Evolutionary conservation across 2,329 filamentous ascomycete genomes (phyloP), one percentile per base, ranked within the genome.

Genomic region (Apiospora phragmitis): DNA sequence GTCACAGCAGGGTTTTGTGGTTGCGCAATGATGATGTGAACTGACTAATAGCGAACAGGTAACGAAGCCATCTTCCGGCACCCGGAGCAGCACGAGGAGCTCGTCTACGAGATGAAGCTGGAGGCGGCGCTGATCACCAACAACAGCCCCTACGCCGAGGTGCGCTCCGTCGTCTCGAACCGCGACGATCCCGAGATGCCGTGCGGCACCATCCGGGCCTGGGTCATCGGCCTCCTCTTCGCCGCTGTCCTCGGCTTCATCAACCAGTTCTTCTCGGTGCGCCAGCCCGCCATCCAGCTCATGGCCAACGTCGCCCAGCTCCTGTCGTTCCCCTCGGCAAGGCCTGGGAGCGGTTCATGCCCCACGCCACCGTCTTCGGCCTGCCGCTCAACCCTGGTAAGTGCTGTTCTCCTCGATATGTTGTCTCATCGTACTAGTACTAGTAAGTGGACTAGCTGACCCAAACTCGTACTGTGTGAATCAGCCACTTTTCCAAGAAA

Each of bases 211-310:
- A 83, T 89, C 67, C 85, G 87, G 14, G 85, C 84, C 69, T 89
- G 87, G 86, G 75, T 79, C 24, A 86, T 89, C 42, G 87, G 87
- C 21, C 76, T 87, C n/a, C 73, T 83, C 55, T 89, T 89, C 71
- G 83, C 85, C 11, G 79, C 83, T 41, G 72, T 86, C 35, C 80
- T 88, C 43, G 83, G 85, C 62, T 86, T 86, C 69, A 81, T 86
- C 75, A 89, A 90, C 75, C 86, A 88, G 80, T 83, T 90, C 68
- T 89, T 90, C 77, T 86, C 85, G 68, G 85, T 90, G 71, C 86
- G 88, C 12, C 84, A 86, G 72, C 88, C 88, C 0, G 80, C 83
- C 59, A 89, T 90, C 73, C 82, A 79, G 21, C 85, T 90, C 75
- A 83, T 85, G 73, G 81, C 86, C 67, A 87, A 88, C 68, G 86